Evolutionary conservation across 176 grass and related monocot species (phyloP).

Genomic region (Rhynchospora tenuis): DNA sequence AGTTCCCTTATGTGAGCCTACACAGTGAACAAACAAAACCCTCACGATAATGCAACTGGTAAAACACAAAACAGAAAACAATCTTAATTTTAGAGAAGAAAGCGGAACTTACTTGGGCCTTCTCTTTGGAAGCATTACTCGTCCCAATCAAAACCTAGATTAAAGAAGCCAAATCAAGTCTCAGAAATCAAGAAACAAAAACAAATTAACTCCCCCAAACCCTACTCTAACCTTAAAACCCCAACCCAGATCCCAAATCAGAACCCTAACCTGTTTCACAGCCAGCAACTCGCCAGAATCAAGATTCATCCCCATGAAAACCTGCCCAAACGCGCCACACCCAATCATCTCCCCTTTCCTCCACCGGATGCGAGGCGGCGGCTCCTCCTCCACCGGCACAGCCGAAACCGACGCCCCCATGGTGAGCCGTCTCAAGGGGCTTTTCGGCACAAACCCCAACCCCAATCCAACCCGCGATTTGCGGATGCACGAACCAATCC

Average conservation of each 20-base stretch:
- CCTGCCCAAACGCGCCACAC: constrained; percentile 77
- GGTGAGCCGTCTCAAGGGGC: constrained; percentile 44
- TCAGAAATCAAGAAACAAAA: constrained; percentile 10
- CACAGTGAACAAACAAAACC: constrained; percentile 10
- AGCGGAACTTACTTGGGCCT: constrained; percentile 71
- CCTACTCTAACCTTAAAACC: not conserved
- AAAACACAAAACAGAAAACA: not conserved
- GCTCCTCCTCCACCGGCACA: constrained; percentile 15
- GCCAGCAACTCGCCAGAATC: constrained; percentile 96
- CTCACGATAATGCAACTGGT: not conserved
- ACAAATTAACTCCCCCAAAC: not conserved
- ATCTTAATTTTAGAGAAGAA: not conserved
- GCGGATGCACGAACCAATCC: constrained; percentile 64
- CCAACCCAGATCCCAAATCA: constrained; percentile 1
- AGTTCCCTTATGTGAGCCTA: constrained; percentile 93
- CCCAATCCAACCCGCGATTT: constrained; percentile 74
- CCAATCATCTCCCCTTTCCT: constrained; percentile 90
- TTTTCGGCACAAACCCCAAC: constrained; percentile 73
- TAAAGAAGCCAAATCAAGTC: constrained; percentile 4
- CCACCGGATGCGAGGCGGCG: constrained; percentile 68
- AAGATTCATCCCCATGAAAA: constrained; percentile 98
- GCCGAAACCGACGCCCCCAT: constrained; percentile 21
- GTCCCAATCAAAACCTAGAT: constrained; percentile 78
- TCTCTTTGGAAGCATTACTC: constrained; percentile 77
- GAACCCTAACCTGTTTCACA: constrained; percentile 59